Conservation (phyloP, 208 protist species). For the Borovskyia barvae region DNA sequence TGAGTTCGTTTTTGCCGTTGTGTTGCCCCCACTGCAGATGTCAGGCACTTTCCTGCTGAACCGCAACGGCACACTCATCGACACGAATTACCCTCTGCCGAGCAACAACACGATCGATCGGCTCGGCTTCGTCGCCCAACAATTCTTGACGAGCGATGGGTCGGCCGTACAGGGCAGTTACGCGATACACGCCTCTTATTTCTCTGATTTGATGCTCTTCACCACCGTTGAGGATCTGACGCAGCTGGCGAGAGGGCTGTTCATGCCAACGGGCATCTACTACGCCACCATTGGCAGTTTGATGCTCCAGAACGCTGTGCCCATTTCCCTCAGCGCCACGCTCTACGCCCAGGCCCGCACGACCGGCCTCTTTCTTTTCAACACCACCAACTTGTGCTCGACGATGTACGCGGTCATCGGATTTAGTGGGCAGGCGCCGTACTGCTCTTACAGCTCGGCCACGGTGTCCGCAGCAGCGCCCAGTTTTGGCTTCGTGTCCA, state of each 20-base stretch:
- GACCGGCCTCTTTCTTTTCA: conserved; percentile 31
- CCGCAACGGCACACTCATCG: conserved; percentile 5
- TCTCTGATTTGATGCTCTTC: conserved; percentile 68
- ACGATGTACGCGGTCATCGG: not conserved
- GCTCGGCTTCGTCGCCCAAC: conserved; percentile 19
- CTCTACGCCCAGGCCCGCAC: conserved; percentile 15
- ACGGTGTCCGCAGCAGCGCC: not conserved
- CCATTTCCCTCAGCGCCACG: not conserved
- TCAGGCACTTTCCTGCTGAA: conserved; percentile 48
- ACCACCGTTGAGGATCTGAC: conserved; percentile 41
- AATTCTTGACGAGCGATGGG: conserved; percentile 27
- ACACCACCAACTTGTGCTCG: conserved; percentile 17
- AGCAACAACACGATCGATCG: not conserved
- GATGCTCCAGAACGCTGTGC: conserved; percentile 10
- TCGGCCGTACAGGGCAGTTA: conserved; percentile 2
- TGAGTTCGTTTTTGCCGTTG: conserved; percentile 39
- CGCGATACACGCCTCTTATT: conserved; percentile 43
- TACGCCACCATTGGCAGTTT: conserved; percentile 15
- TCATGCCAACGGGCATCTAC: conserved; percentile 31
- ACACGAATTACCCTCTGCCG: conserved; percentile 22
- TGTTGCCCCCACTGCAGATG: conserved; percentile 43
- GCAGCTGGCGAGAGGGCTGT: conserved; percentile 16
- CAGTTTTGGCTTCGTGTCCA: conserved; percentile 29
- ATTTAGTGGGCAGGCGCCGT: not conserved
- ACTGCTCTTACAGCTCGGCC: conserved; percentile 13